Conservation (phyloP, 345 rosid genomes). For the Pugionium dolabratum region DNA sequence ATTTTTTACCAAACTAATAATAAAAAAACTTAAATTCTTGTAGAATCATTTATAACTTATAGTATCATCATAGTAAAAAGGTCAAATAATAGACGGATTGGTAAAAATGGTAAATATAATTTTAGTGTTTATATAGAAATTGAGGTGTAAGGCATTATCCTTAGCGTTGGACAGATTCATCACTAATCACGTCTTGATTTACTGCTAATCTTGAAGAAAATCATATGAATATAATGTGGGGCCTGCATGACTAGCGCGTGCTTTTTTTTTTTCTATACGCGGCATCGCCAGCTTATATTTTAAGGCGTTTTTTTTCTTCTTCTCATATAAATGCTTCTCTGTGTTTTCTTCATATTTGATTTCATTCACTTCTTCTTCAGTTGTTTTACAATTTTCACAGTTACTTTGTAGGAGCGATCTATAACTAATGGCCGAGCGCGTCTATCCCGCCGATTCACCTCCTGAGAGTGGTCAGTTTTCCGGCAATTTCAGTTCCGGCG, state of each 20-base stretch:
- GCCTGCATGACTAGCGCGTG: conserved; percentile 25
- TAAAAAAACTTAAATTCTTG: no score
- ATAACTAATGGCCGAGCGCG: conserved; percentile 42
- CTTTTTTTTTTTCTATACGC: neutral
- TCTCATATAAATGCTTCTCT: conserved; percentile 26
- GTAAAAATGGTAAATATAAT: no score
- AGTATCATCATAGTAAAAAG: no score
- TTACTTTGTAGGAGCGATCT: conserved; percentile 6
- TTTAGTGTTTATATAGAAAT: neutral
- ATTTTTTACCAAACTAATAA: no score
- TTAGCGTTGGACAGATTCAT: conserved; percentile 20
- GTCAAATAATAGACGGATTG: no score
- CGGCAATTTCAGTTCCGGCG: conserved; percentile 46
- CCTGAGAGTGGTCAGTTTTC: conserved; percentile 40
- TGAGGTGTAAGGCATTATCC: neutral
- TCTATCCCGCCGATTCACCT: conserved; percentile 41
- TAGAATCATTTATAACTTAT: no score
- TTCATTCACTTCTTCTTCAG: neutral
- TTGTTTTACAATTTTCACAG: neutral
- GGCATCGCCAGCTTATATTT: conserved; percentile 13
- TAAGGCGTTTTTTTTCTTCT: neutral
- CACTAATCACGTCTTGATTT: conserved; percentile 25
- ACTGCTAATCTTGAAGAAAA: neutral
- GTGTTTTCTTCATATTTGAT: neutral
- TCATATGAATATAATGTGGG: conserved; percentile 25